Evolutionary conservation across 2,329 filamentous ascomycete genomes (phyloP).

Genomic region (Tolypocladium inflatum): DNA sequence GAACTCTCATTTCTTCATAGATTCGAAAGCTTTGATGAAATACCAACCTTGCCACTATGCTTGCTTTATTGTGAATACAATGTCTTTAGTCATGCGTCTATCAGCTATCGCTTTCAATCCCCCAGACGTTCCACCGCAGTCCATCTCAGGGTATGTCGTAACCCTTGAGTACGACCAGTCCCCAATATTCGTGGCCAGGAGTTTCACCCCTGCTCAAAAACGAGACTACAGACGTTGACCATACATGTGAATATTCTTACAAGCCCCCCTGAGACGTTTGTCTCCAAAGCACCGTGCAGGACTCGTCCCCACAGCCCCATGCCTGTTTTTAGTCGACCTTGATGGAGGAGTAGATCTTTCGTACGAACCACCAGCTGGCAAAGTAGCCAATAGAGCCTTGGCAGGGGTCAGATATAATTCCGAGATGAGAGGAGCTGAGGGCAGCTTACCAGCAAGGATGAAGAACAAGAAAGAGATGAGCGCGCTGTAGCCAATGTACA

Average conservation of each 20-base stretch:
- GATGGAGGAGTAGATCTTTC: slow-evolving; percentile 93
- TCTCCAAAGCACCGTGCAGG: background rate
- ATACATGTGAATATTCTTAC: slow-evolving; percentile 14
- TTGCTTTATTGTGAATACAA: background rate
- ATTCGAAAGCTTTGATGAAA: background rate
- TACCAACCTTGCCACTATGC: background rate
- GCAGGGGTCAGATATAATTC: background rate
- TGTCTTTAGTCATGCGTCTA: background rate
- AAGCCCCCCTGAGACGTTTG: slow-evolving; percentile 1
- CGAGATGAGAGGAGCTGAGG: no score
- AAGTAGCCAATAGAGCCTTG: slow-evolving; percentile 92
- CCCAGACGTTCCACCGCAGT: background rate
- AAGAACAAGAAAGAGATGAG: slow-evolving; percentile 88
- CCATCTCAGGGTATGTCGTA: background rate
- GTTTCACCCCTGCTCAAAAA: background rate
- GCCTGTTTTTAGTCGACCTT: slow-evolving; percentile 68
- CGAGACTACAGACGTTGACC: background rate
- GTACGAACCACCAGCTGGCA: slow-evolving; percentile 86
- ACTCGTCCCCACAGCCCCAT: background rate
- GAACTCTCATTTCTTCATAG: no score
- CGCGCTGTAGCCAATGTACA: slow-evolving; percentile 89
- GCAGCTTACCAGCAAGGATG: slow-evolving; percentile 74
- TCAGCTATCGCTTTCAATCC: background rate
- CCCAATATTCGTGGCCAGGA: background rate
- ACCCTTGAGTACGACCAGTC: background rate